These are phyloP conservation scores for Thymus mandschuricus DNA, from an alignment of 257 asterid species.

Conservation along the genomic window DNA sequence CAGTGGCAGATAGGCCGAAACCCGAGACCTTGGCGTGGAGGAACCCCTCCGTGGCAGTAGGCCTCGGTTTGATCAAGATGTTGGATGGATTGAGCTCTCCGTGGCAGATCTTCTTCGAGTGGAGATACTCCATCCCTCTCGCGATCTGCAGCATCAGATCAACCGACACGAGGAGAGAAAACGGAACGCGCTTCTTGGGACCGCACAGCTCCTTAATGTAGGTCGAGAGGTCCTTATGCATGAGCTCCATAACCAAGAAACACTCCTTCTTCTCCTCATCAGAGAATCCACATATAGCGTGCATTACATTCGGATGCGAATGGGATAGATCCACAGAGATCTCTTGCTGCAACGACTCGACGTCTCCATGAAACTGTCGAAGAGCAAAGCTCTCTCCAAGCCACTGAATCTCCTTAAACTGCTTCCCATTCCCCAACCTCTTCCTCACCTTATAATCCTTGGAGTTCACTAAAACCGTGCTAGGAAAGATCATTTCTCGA, in stretches of 20 bases:
- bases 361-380: slow-evolving; percentile 63
- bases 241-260: slow-evolving; percentile 73
- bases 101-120: slow-evolving; percentile 66
- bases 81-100: slow-evolving; percentile 76
- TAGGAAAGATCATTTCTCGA: slow-evolving; percentile 44
- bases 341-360: slow-evolving; percentile 47
- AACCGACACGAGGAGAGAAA: slow-evolving; percentile 69
- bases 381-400: slow-evolving; percentile 87
- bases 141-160: slow-evolving; percentile 92
- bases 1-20: slow-evolving; percentile 48
- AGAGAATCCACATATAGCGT: slow-evolving; percentile 61
- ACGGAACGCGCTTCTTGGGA: slow-evolving; percentile 68
- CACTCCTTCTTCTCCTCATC: slow-evolving; percentile 81
- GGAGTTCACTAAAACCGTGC: slow-evolving; percentile 50
- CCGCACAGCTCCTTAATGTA: slow-evolving; percentile 69
- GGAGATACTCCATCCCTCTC: slow-evolving; percentile 94
- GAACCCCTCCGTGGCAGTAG: slow-evolving; percentile 51
- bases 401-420: slow-evolving; percentile 89
- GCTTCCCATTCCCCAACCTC: slow-evolving; percentile 71
- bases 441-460: slow-evolving; percentile 78
- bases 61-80: slow-evolving; percentile 58
- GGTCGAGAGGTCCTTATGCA: slow-evolving; percentile 69
- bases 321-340: slow-evolving; percentile 52
- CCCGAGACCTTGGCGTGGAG: slow-evolving; percentile 74
- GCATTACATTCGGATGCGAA: slow-evolving; percentile 78